Base-by-base conservation (phyloP, 2,329 filamentous ascomycete genomes). In the Chaetomium sp. region DNA sequence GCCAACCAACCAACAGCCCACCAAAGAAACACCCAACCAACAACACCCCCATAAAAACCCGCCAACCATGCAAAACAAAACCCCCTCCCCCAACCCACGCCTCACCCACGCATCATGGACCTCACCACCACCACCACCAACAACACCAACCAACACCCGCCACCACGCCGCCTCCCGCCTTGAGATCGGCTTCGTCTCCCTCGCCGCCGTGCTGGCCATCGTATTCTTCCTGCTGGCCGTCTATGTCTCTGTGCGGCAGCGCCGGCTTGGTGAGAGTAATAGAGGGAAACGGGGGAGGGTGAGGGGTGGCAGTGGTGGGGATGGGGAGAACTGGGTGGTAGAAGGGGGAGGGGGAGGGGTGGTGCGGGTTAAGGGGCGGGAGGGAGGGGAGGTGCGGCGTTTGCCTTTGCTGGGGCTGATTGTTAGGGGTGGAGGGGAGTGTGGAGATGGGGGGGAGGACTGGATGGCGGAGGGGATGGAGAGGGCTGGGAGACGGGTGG, bases 141-240 rank as follows among this genome's bases (percentile, higher is more conserved):
- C 33, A n/a, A 21, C n/a, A 23, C 8, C 9, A 19, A 13, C 51
- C 53, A 54, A 16, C 35, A 33, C 23, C 29, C 9, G 8, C 16
- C 31, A 31, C 10, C 72, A 76, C 13, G 5, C 35, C n/a, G 67
- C 72, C 38, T 73, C 67, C 61, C 71, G 72, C 51, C 63, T 76
- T 42, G 76, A 78, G 67, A 76, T 78, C 53, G 58, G 74, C 45
- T 67, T 77, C 29, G 67, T 79, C 29, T 75, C 77, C 13, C 63
- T 72, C 16, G 72, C 71, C 13, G 72, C 76, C 53, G 50, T 47
- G 38, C 21, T 49, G 31, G 2, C 19, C 9, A 2, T 63, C 21
- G 29, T 10, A 23, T 23, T 42, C 45, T 27, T 63, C 31, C 13
- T 51, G 33, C 54, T 63, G 6, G 23, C 45, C 9, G 13, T 53